Conservation (phyloP, 768 basidiomycete genomes). For the Russula olivacea region DNA sequence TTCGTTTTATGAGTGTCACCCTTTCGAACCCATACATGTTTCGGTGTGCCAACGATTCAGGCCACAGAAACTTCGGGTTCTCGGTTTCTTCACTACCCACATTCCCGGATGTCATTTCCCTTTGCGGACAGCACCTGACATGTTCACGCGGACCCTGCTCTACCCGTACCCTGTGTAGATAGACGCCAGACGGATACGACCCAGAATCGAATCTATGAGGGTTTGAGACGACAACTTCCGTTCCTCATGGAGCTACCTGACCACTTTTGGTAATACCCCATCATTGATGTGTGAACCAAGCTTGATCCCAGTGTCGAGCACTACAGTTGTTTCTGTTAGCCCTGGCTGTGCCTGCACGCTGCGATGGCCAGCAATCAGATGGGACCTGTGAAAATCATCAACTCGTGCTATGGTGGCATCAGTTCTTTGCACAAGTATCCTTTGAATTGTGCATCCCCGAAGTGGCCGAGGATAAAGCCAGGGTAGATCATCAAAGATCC, state of each 20-base stretch:
- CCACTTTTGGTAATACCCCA: background rate
- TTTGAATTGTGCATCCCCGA: background rate
- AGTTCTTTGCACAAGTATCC: background rate
- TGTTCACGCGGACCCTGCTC: constrained; percentile 11
- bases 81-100: constrained; percentile 9
- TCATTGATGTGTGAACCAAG: constrained; percentile 5
- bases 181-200: constrained; percentile 8
- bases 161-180: background rate
- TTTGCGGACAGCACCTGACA: constrained; percentile 3
- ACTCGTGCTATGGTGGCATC: background rate
- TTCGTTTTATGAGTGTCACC: constrained; percentile 5
- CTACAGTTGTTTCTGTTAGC: background rate
- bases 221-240: background rate
- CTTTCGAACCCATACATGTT: background rate
- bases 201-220: background rate
- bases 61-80: constrained; percentile 2
- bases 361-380: background rate
- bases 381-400: background rate
- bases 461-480: background rate
- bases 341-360: background rate
- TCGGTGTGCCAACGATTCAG: constrained; percentile 7
- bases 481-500: constrained; percentile 4
- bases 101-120: background rate
- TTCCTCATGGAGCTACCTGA: constrained; percentile 10
- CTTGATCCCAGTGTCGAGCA: constrained; percentile 1